Percentiles rank a stretch among this genome's conserved stretches.
Evolutionary conservation across 768 basidiomycete species (phyloP).

Genomic region (Psilocybe azurescens): DNA sequence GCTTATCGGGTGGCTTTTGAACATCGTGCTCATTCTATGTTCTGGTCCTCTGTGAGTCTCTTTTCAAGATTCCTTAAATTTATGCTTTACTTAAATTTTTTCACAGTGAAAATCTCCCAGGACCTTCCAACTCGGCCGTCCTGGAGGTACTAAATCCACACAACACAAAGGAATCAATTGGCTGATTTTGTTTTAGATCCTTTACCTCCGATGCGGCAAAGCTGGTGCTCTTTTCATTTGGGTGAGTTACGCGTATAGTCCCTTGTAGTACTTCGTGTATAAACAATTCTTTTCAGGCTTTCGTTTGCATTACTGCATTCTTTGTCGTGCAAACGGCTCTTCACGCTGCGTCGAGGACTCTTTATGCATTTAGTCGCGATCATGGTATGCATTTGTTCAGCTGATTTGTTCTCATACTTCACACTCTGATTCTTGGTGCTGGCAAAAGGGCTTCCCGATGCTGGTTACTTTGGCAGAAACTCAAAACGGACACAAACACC

Average conservation of each 20-base stretch:
- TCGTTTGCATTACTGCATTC: slow-evolving; percentile 87
- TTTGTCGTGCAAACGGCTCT: slow-evolving; percentile 83
- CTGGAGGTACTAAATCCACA: slow-evolving; percentile 49
- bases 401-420: background rate
- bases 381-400: slow-evolving; percentile 45
- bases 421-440: background rate
- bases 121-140: slow-evolving; percentile 73
- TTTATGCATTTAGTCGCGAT: slow-evolving; percentile 87
- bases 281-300: slow-evolving; percentile 43
- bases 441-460: slow-evolving; percentile 68
- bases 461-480: slow-evolving; percentile 76
- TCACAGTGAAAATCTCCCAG: slow-evolving; percentile 65
- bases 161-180: background rate
- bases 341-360: slow-evolving; percentile 81
- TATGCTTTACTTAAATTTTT: background rate
- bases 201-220: slow-evolving; percentile 77
- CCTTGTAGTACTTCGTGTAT: too few relatives aligned
- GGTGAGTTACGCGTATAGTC: slow-evolving; percentile 40
- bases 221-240: slow-evolving; percentile 79
- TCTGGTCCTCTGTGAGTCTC: slow-evolving; percentile 71
- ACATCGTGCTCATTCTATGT: slow-evolving; percentile 86
- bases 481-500: slow-evolving; percentile 72
- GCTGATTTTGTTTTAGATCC: slow-evolving; percentile 55
- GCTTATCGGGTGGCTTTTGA: slow-evolving; percentile 83
- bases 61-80: background rate